Evolutionary conservation across 179 eudicot genomes (phyloP).

Genomic region (Gypsophila paniculata): DNA sequence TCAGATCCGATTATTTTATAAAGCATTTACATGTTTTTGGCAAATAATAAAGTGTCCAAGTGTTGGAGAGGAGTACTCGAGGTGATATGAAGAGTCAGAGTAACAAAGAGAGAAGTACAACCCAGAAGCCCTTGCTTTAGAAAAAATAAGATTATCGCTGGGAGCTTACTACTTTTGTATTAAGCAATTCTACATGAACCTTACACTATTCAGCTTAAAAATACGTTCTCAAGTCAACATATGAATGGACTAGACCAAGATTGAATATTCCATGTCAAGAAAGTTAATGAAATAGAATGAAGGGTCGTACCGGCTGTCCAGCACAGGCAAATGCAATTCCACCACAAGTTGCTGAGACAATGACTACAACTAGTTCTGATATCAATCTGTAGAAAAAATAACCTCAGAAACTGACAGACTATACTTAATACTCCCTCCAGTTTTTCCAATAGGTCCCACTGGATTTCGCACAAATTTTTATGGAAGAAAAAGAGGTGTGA

Average conservation of each 20-base stretch:
- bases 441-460: too few species aligned
- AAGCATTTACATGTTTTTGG: too few species aligned
- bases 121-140: constrained; percentile 10
- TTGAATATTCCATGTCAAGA: neutral
- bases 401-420: constrained; percentile 10
- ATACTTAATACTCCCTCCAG: neutral
- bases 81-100: too few species aligned
- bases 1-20: too few species aligned
- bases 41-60: too few species aligned
- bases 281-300: neutral
- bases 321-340: constrained; percentile 87
- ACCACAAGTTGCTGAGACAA: constrained; percentile 96
- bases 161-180: neutral
- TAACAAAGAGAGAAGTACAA: neutral
- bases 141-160: neutral
- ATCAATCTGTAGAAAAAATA: constrained; percentile 55
- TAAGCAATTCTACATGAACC: constrained; percentile 5
- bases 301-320: constrained; percentile 77
- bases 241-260: neutral
- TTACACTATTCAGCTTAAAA: neutral
- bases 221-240: neutral
- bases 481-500: too few species aligned
- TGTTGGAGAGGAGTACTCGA: too few species aligned
- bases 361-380: constrained; percentile 86
- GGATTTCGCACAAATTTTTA: too few species aligned